Percentiles rank a stretch among this genome's conserved stretches.
These are phyloP conservation scores for Aspergillus bertholletiae DNA, from an alignment of 495 filamentous ascomycete species.

Conservation along the genomic window DNA sequence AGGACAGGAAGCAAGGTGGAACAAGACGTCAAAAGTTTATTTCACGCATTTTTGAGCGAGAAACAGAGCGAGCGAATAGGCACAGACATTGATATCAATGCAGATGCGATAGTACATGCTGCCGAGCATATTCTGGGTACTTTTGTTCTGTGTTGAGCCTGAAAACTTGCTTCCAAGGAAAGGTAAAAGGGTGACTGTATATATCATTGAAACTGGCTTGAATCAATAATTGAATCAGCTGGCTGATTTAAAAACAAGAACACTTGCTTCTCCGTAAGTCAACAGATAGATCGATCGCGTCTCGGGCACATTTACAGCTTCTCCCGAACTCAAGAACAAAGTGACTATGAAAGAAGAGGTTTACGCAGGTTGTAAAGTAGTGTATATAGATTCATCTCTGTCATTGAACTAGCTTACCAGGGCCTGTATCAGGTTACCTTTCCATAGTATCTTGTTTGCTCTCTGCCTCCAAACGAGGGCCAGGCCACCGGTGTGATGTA, in stretches of 20 bases:
- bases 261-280: too few relatives aligned
- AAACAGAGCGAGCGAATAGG: constrained; percentile 9
- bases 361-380: background rate
- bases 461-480: background rate
- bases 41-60: constrained; percentile 34
- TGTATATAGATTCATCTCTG: background rate
- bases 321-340: background rate
- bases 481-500: background rate
- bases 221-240: background rate
- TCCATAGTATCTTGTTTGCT: background rate
- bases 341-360: background rate
- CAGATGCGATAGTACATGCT: constrained; percentile 31
- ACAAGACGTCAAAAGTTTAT: constrained; percentile 37
- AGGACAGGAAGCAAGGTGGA: constrained; percentile 27
- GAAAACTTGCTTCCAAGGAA: background rate
- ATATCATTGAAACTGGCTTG: background rate
- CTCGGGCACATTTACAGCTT: background rate
- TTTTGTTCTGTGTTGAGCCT: constrained; percentile 26
- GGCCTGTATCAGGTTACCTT: background rate
- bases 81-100: constrained; percentile 14
- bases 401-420: background rate
- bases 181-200: background rate
- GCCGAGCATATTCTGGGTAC: constrained; percentile 31
- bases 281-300: background rate
- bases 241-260: too few relatives aligned